Evolutionary conservation across 306 rosid species (phyloP).

Genomic region (Elaeagnus macrophylla): DNA sequence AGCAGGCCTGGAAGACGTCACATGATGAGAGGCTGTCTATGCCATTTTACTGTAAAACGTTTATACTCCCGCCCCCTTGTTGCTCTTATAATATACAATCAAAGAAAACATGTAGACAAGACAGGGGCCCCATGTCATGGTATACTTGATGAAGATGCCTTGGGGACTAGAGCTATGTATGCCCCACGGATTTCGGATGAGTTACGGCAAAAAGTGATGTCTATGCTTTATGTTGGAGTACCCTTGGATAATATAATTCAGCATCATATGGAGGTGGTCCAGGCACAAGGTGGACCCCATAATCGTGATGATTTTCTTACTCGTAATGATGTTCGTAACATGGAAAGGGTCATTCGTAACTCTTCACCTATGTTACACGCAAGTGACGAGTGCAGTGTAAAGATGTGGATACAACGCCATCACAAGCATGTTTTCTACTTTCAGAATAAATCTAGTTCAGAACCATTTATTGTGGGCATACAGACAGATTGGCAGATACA

Average conservation of each 20-base stretch:
- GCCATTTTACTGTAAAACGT: slow-evolving; percentile 74
- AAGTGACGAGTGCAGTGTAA: slow-evolving; percentile 51
- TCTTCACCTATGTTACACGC: slow-evolving; percentile 44
- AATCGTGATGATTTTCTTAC: slow-evolving; percentile 72
- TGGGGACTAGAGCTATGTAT: slow-evolving; percentile 88
- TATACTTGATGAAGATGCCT: slow-evolving; percentile 54
- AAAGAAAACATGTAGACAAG: slow-evolving; percentile 62
- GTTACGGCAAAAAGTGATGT: slow-evolving; percentile 69
- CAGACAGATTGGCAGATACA: slow-evolving; percentile 89
- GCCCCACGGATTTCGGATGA: slow-evolving; percentile 75
- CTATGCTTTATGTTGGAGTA: slow-evolving; percentile 63
- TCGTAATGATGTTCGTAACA: slow-evolving; percentile 70
- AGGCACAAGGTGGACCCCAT: slow-evolving; percentile 64
- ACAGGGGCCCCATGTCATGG: slow-evolving; percentile 77
- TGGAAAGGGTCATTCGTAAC: slow-evolving; percentile 60
- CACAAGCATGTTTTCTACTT: slow-evolving; percentile 56
- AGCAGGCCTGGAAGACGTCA: slow-evolving; percentile 87
- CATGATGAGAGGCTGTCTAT: slow-evolving; percentile 81
- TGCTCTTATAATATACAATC: slow-evolving; percentile 67
- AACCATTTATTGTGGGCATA: slow-evolving; percentile 57
- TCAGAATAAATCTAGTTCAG: slow-evolving; percentile 35
- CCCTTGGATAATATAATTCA: slow-evolving; percentile 56
- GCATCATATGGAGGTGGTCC: slow-evolving; percentile 53
- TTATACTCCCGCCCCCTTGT: slow-evolving; percentile 51
- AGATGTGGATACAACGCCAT: slow-evolving; percentile 62